Base-by-base conservation (phyloP, 2,329 filamentous ascomycete species). In the Colletotrichum coccodes region DNA sequence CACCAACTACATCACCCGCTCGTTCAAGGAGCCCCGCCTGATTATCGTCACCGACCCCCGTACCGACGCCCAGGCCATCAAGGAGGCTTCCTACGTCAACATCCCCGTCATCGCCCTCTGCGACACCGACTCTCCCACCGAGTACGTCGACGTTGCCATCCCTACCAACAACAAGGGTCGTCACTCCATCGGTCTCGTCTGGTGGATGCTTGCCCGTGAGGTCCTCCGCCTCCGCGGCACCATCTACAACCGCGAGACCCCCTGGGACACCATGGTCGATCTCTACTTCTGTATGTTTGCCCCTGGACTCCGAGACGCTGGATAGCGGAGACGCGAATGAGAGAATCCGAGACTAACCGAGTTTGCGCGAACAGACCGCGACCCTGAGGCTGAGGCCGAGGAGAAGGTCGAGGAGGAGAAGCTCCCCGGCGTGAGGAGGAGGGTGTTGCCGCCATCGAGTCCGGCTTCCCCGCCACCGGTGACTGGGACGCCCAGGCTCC, bases 1-100 rank as follows among this genome's bases (percentile, higher is more conserved):
- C 92, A 99, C 96, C 90, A 99, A 99, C 92, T 99, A 99, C 93
- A 99, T 99, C 92, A 99, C 97, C 86, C 95, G 96, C 82, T 98
- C 96, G 75, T 99, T 99, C 94, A 98, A 98, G 92, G 96, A 99
- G 90, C 96, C 96, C 82, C 97, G 97, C 85, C 90, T 99, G 82
- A 98, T 99, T 86, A 91, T 99, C 84, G 96, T 99, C 81, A 99
- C 96, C 87, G 96, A 99, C 86, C 96, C 96, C 79, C 95, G 97
- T 87, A 99, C 97, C 89, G 96, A 99, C 81, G 94, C 96, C 83
- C 96, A 99, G 91, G 96, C 96, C 82, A 99, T 99, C 92, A 98
- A 98, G 92, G 96, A 99, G 90, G 96, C 97, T 83, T 96, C 92
- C 82, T 99, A 99, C 87, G 96, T 99, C 89, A 99, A 99, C 92